phyloP scores from a whole-genome alignment of 2,329 filamentous ascomycete species.

The Ascochyta rabiei region DNA sequence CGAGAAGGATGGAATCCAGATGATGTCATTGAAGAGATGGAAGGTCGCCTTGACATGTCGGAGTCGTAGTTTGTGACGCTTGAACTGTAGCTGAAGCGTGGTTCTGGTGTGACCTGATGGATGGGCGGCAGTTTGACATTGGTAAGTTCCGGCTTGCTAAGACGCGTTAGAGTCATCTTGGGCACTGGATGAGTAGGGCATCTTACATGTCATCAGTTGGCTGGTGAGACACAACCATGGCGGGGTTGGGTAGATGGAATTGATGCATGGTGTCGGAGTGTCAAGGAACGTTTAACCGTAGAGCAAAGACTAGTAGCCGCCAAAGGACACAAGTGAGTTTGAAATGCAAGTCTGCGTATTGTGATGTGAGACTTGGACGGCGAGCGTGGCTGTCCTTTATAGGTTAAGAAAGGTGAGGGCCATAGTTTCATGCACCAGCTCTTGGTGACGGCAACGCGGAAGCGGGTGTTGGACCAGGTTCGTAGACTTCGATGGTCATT shows the following conservation, averaged over 20 bases:
- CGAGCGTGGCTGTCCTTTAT: slow-evolving; percentile 13
- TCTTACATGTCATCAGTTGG: slow-evolving; percentile 8
- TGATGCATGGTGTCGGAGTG: slow-evolving; percentile 10
- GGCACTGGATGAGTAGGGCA: background rate
- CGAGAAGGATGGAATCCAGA: slow-evolving; percentile 14
- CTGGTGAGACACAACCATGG: slow-evolving; percentile 16
- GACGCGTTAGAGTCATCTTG: background rate
- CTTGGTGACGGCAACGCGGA: slow-evolving; percentile 20
- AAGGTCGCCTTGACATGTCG: slow-evolving; percentile 16
- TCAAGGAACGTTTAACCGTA: background rate
- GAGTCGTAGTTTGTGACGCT: slow-evolving; percentile 11
- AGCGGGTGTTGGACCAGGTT: slow-evolving; percentile 16
- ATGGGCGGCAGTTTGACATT: slow-evolving; percentile 15
- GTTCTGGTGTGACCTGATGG: slow-evolving; percentile 11
- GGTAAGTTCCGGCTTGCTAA: slow-evolving; percentile 13
- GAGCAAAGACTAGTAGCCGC: slow-evolving; percentile 8
- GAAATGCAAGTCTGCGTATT: slow-evolving; percentile 2
- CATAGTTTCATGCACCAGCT: slow-evolving; percentile 11
- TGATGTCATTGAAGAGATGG: slow-evolving; percentile 11
- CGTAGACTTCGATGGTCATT: slow-evolving; percentile 12
- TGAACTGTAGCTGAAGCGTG: slow-evolving; percentile 4
- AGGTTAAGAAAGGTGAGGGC: background rate
- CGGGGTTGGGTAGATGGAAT: slow-evolving; percentile 17
- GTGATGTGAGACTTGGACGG: background rate
- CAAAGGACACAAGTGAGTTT: slow-evolving; percentile 9